Evolutionary conservation across 495 filamentous ascomycete species (phyloP), one percentile per base, ranked within the genome.

Genomic region (Penicillium flavigenum): DNA sequence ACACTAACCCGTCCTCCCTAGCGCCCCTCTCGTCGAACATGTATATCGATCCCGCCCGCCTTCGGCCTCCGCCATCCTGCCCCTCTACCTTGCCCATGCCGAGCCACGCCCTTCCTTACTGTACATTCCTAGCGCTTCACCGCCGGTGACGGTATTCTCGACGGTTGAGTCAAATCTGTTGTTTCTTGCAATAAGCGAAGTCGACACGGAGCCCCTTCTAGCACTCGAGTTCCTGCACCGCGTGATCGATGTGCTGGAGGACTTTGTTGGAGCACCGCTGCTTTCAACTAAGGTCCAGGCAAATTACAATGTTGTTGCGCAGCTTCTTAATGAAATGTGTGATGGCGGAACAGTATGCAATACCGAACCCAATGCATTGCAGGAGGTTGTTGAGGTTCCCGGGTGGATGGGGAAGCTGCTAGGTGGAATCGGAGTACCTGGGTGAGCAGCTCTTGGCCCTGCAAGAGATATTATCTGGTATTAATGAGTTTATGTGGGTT

Each of bases 141-240:
- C 95, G 3, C 86, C 95, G n/a, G 93, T 90, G 0, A 84, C 96
- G 0, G 81, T 97, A 27, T 96, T 94, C 78, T 94, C 88, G 57
- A 84, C 95, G 44, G 74, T 79, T 11, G 91, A 99, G 76, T 88
- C 89, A 39, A 92, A 90, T 68, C 79, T 98, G 17, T 83, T 96
- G 43, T 92, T 96, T 62, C 81, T 99, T 38, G 86, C 90, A 7
- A 89, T 96, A 0, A 81, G 81, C 27, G 91, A 91, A 27, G 79
- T 85, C 45, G 93, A 97, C 57, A 86, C 88, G 56, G 94, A 98
- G 67, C 91, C 94, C 20, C 82, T 99, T n/a, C 82, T 97, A n/a
- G 87, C 88, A 22, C 83, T 97, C 52, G 95, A 98, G 72, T 98
- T 98, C 76, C 80, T 99, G 46, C 94, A 98, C 76, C 86, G 94